Evolutionary conservation across 129 eudicot species (phyloP).

Genomic region (Ambrosia artemisiifolia): DNA sequence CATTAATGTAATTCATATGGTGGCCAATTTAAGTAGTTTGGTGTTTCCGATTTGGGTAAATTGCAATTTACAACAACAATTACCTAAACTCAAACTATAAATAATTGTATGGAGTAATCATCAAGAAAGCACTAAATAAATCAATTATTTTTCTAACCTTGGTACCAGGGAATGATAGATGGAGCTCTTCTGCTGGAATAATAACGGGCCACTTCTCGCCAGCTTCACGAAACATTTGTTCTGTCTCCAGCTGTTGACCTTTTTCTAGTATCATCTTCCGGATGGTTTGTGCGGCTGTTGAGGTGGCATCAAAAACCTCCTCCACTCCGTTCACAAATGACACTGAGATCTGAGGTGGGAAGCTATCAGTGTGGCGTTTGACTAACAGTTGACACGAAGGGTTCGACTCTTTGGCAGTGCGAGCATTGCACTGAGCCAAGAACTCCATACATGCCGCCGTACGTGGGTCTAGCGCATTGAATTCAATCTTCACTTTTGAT

Average conservation of each 20-base stretch:
- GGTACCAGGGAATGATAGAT: slow-evolving; percentile 47
- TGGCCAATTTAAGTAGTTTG: background rate
- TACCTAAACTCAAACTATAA: background rate
- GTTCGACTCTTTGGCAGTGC: slow-evolving; percentile 87
- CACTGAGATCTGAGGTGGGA: slow-evolving; percentile 84
- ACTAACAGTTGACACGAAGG: slow-evolving; percentile 77
- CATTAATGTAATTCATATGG: background rate
- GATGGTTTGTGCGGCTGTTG: slow-evolving; percentile 79
- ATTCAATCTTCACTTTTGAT: slow-evolving; percentile 84
- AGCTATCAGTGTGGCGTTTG: slow-evolving; percentile 90
- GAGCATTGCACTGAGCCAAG: slow-evolving; percentile 91
- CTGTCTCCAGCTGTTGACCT: slow-evolving; percentile 72
- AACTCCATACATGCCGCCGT: slow-evolving; percentile 92
- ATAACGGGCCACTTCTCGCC: slow-evolving; percentile 93
- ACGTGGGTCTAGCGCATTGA: slow-evolving; percentile 93
- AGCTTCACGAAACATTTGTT: slow-evolving; percentile 90
- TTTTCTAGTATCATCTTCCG: slow-evolving; percentile 76
- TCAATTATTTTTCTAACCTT: slow-evolving; percentile 51
- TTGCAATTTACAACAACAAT: background rate
- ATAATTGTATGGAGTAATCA: background rate
- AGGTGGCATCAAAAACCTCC: slow-evolving; percentile 74
- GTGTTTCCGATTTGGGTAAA: background rate
- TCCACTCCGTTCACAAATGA: slow-evolving; percentile 89
- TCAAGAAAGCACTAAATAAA: background rate
- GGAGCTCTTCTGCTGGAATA: slow-evolving; percentile 74